A percentile compares a stretch with the other conserved stretches of the same genome.
Conservation (phyloP, 768 basidiomycete species). For the Exsudoporus frostii region DNA sequence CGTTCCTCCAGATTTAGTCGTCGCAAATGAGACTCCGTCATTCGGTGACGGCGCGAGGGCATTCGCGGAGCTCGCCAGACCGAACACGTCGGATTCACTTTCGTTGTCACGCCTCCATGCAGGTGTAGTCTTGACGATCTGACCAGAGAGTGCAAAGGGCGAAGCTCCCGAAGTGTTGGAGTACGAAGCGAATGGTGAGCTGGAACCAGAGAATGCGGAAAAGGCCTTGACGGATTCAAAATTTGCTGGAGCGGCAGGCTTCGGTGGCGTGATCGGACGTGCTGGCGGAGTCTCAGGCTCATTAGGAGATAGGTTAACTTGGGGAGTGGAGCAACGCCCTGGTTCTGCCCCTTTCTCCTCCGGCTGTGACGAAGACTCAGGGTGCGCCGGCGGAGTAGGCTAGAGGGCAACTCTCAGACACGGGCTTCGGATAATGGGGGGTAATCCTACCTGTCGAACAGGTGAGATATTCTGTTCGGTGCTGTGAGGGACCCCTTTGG, state of each 20-base stretch:
- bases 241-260: slow-evolving; percentile 6
- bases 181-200: slow-evolving; percentile 35
- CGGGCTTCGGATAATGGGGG: neutral
- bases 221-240: slow-evolving; percentile 30
- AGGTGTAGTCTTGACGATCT: slow-evolving; percentile 17
- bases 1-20: neutral
- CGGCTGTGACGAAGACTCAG: neutral
- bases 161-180: slow-evolving; percentile 22
- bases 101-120: slow-evolving; percentile 25
- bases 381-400: slow-evolving; percentile 4
- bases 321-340: slow-evolving; percentile 7
- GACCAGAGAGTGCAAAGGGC: slow-evolving; percentile 21
- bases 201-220: slow-evolving; percentile 36
- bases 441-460: slow-evolving; percentile 14
- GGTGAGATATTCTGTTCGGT: slow-evolving; percentile 3
- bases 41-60: slow-evolving; percentile 22
- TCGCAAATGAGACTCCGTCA: slow-evolving; percentile 1
- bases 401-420: slow-evolving; percentile 13
- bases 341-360: slow-evolving; percentile 13
- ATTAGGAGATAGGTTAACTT: slow-evolving; percentile 1
- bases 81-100: slow-evolving; percentile 7
- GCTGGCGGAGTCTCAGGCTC: slow-evolving; percentile 9
- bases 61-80: slow-evolving; percentile 1
- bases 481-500: neutral
- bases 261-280: slow-evolving; percentile 13